Evolutionary conservation across 2,329 filamentous ascomycete species (phyloP), one percentile per base, ranked within the genome.

Genomic region (Fusarium multiceps): DNA sequence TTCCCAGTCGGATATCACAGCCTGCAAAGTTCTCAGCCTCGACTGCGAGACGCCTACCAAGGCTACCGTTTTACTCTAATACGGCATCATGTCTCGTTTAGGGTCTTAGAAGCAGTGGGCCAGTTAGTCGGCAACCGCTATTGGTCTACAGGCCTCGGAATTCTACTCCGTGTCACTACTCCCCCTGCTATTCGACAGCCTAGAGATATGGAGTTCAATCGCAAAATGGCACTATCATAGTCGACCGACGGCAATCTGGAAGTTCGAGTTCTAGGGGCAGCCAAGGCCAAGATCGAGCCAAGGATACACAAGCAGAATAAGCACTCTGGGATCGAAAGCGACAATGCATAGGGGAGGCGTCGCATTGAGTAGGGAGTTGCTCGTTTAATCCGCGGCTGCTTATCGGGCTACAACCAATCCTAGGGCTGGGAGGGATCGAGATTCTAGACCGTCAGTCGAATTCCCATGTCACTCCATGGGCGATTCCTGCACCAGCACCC

Each of bases 391-490:
- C 62, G 42, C 23, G 18, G 42, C 40, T 37, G 46, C 20, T 60
- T 50, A 34, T 41, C 47, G 48, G 49, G 59, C 9, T 48, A 18
- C 57, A 57, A 13, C 63, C 66, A 63, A 62, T 65, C 45, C 46
- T 27, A 53, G 27, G 37, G 27, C 61, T 59, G 53, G 40, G 28
- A 63, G 57, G 58, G 47, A 75, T 74, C 71, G 69, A 74, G 72
- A 72, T 72, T 74, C 60, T 56, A 66, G 59, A 47, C 55, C 55
- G 54, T 27, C 30, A 45, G 48, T 37, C 46, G 42, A 72, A 75
- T 72, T 75, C 71, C 72, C 72, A 74, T 74, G 43, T 48, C 61
- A 20, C 34, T 57, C 27, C 28, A 67, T 69, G 61, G 63, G 55
- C 55, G 53, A 74, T 72, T 68, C 55, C 34, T 56, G 37, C 55